Conservation (phyloP, 2,329 filamentous ascomycete species). For the Paramyrothecium roridum region DNA sequence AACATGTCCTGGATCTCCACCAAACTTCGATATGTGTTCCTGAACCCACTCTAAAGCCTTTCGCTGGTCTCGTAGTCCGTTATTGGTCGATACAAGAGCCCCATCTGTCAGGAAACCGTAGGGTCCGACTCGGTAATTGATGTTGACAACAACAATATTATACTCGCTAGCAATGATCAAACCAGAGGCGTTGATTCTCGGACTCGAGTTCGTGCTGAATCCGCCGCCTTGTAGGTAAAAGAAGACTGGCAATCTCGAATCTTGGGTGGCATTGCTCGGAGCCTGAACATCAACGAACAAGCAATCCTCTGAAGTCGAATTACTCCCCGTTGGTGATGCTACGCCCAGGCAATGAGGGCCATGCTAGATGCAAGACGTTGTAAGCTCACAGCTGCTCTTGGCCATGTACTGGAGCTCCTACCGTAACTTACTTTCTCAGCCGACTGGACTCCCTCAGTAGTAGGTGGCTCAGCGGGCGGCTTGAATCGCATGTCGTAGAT, state of each 20-base stretch:
- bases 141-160: slow-evolving; percentile 64
- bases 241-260: slow-evolving; percentile 61
- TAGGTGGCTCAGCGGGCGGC: slow-evolving; percentile 60
- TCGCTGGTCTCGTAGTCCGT: slow-evolving; percentile 67
- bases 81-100: slow-evolving; percentile 59
- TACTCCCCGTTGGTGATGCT: background rate
- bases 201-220: slow-evolving; percentile 46
- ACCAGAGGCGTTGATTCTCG: slow-evolving; percentile 57
- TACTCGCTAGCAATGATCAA: slow-evolving; percentile 55
- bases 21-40: slow-evolving; percentile 62
- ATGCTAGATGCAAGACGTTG: background rate
- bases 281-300: slow-evolving; percentile 65
- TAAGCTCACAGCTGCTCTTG: background rate
- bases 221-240: slow-evolving; percentile 59
- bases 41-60: slow-evolving; percentile 70
- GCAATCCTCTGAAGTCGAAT: slow-evolving; percentile 58
- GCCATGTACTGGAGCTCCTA: background rate
- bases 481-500: slow-evolving; percentile 63
- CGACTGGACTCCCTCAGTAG: slow-evolving; percentile 39
- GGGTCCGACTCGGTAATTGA: slow-evolving; percentile 74
- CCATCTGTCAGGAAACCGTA: slow-evolving; percentile 68
- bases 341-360: background rate
- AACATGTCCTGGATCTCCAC: slow-evolving; percentile 65
- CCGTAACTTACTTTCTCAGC: slow-evolving; percentile 47
- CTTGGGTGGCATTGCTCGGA: slow-evolving; percentile 45